Evolutionary conservation across 2,329 filamentous ascomycete species (phyloP), one percentile per base, ranked within the genome.

Genomic region (Phialophora macrospora): DNA sequence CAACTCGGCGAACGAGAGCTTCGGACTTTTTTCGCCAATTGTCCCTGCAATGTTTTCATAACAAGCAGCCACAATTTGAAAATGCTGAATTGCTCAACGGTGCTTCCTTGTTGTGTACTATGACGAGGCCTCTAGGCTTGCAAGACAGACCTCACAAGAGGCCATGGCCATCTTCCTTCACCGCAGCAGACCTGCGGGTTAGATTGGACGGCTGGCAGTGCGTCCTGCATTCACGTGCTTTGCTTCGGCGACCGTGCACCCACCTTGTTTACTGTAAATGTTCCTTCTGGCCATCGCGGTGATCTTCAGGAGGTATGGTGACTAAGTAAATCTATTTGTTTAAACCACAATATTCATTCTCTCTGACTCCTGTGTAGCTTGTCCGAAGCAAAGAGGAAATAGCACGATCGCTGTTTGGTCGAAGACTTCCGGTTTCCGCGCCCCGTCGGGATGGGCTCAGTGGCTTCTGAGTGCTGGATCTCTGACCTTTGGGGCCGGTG

Each of bases 381-480:
- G 30, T 55, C 58, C 48, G 20, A 48, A 20, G 28, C 24, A 30
- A 59, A 34, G 30, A 51, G 48, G 20, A 54, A 52, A 41, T 12
- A 60, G 46, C 28, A 44, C 46, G 32, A 51, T 38, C 28, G 9
- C n/a, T 60, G 30, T 52, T 34, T 60, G 58, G 58, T 26, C 20
- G 20, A 54, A n/a, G n/a, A 51, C 32, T 52, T 60, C 58, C 58
- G 58, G n/a, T 14, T 48, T 60, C 58, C 58, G 58, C 58, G 48
- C 46, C 46, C 58, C 58, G 58, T 60, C 30, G 12, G 5, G 26
- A 8, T 44, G 55, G 24, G 34, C 12, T 57, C 55, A 46, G 44
- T 59, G 41, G 56, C 14, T 30, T 34, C 44, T 51, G 41, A 28
- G 56, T 30, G 44, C 46, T 49, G 56, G 28, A 34, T 55, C n/a